Evolutionary conservation across 179 eudicot genomes (phyloP).

Genomic region (Corrigiola litoralis): DNA sequence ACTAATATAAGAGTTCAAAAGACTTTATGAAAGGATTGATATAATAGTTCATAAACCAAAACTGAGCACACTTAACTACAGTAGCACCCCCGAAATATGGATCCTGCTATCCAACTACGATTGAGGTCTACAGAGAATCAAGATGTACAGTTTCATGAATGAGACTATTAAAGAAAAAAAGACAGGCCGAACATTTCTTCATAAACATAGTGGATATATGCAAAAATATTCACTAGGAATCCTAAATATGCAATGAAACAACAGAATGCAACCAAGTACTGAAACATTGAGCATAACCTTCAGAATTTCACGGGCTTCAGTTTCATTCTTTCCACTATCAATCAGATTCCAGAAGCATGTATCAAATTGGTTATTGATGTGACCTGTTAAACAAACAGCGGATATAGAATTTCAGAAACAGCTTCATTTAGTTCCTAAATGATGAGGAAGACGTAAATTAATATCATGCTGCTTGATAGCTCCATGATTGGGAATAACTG

Average conservation of each 20-base stretch:
- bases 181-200: not conserved
- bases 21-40: too few relatives aligned
- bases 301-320: conserved; percentile 55
- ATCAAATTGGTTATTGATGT: conserved; percentile 50
- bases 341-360: conserved; percentile 79
- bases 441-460: not conserved
- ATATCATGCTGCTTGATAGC: not conserved
- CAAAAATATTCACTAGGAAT: not conserved
- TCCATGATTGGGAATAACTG: not conserved
- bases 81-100: not conserved
- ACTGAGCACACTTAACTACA: too few relatives aligned
- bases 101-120: too few relatives aligned
- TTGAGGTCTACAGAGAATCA: not conserved
- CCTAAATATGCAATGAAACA: not conserved
- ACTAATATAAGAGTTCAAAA: too few relatives aligned
- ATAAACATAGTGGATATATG: not conserved
- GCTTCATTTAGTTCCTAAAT: not conserved
- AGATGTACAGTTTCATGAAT: not conserved
- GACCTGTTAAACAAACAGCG: conserved; percentile 44
- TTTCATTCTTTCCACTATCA: conserved; percentile 51
- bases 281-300: conserved; percentile 38
- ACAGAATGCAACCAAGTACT: conserved; percentile 4
- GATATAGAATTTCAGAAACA: not conserved
- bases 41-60: too few relatives aligned
- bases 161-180: not conserved